Percentiles rank a stretch among this genome's conserved stretches.
Evolutionary conservation across 78 protist genomes (phyloP).

Genomic region (Parvularia atlantis): DNA sequence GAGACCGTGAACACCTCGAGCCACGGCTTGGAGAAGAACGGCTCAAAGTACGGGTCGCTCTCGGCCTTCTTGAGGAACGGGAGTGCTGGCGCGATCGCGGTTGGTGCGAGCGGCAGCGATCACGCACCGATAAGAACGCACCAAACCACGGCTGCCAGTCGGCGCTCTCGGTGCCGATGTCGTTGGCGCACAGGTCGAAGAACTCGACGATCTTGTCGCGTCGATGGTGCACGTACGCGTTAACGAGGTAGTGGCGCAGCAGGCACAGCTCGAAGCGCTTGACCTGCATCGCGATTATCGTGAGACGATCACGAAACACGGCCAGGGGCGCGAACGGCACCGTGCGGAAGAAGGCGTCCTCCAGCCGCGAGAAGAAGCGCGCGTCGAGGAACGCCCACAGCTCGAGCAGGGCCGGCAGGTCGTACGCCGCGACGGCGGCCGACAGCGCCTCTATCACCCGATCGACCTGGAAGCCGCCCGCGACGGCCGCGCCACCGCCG

Average conservation of each 20-base stretch:
- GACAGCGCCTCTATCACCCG: slow-evolving; percentile 42
- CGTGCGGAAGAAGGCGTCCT: not conserved
- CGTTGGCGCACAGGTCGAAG: slow-evolving; percentile 33
- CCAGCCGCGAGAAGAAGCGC: slow-evolving; percentile 36
- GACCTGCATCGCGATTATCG: no score
- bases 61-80: slow-evolving; percentile 50
- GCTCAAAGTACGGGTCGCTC: slow-evolving; percentile 36
- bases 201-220: slow-evolving; percentile 45
- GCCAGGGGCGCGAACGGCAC: no score
- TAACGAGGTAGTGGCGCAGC: slow-evolving; percentile 31
- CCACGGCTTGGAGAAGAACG: slow-evolving; percentile 43
- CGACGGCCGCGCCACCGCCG: no score
- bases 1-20: slow-evolving; percentile 43
- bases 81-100: slow-evolving; percentile 9
- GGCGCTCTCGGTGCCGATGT: slow-evolving; percentile 34
- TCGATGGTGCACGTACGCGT: slow-evolving; percentile 20
- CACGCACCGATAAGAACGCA: slow-evolving; percentile 8
- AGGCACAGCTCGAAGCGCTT: no score
- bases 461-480: no score
- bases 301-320: no score
- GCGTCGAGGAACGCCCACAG: slow-evolving; percentile 36
- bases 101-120: not conserved
- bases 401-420: slow-evolving; percentile 18
- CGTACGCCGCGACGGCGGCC: slow-evolving; percentile 13
- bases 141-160: slow-evolving; percentile 67